Base-by-base conservation (phyloP, 2,329 filamentous ascomycete genomes). In the Myriosclerotinia curreyana region DNA sequence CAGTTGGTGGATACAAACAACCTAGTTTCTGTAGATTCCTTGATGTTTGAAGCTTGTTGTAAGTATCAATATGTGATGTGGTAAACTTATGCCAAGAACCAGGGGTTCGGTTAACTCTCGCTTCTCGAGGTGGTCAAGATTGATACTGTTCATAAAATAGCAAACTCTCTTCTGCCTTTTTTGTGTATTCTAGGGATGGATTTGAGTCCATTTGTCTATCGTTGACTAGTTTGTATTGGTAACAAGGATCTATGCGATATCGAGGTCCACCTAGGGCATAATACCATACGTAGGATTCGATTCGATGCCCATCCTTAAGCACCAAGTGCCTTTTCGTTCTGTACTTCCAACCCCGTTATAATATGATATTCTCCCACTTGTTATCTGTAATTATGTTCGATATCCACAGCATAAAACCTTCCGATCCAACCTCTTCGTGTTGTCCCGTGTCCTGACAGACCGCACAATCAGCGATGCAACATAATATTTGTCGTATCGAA, bases 201-300 rank as follows among this genome's bases (percentile, higher is more conserved):
- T 6, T 36, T 36, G 28, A 5, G 9, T 2, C 15, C 0, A 14
- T 48, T 7, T 4, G n/a, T 25, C 0, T 25, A 36, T 25, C 4
- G 0, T 3, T 11, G 20, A 17, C 5, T 48, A 12, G 5, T 36
- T 20, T 20, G n/a, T 7, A 22, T 7, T 25, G 4, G 14, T 7
- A 2, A 2, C 2, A 12, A 11, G 5, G 4, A 36, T 15, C 0
- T 0, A 22, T 11, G 7, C 20, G 12, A 8, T 25, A 7, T 12
- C 20, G 12, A 22, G 14, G 4, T 15, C 7, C n/a, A 48, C 15
- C 0, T 22, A 4, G 5, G 22, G 22, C 12, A 7, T 1, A 17
- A 36, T 36, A 12, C 46, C 25, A 8, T 12, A 2, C 28, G 12
- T 25, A 20, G 36, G 14, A 25, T 34, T 52, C 12, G 31, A 12